A percentile compares a stretch with the other conserved stretches of the same genome.
Evolutionary conservation across 192 early-diverging fungal genomes (phyloP).

Genomic region (Coemansia umbellata): DNA sequence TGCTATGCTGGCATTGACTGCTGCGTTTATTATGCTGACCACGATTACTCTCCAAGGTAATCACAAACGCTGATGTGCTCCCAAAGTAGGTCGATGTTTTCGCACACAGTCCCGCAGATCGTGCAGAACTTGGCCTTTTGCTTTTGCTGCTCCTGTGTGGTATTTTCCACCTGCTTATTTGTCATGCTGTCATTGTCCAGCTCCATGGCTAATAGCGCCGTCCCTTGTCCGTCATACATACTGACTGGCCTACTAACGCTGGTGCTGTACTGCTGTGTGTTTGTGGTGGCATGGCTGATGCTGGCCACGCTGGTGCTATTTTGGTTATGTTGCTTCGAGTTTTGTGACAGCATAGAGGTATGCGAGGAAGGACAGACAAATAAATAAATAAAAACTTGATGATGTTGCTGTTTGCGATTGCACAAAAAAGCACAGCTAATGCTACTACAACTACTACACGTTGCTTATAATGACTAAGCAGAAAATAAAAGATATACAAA

Average conservation of each 20-base stretch:
- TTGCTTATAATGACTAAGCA: background rate
- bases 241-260: too few relatives aligned
- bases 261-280: too few relatives aligned
- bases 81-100: conserved; percentile 30
- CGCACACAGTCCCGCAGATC: conserved; percentile 28
- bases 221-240: background rate
- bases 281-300: background rate
- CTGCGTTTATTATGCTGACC: background rate
- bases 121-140: conserved; percentile 23
- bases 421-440: too few relatives aligned
- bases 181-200: background rate
- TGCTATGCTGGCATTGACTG: too few relatives aligned
- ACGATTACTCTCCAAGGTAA: conserved; percentile 20
- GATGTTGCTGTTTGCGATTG: too few relatives aligned
- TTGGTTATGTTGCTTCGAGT: background rate
- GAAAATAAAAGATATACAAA: background rate
- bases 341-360: background rate
- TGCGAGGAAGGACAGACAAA: background rate
- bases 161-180: background rate
- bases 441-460: too few relatives aligned
- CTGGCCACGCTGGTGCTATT: background rate
- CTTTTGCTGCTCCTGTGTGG: background rate
- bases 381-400: background rate
- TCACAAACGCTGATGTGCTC: conserved; percentile 36
- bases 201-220: background rate